phyloP scores from a whole-genome alignment of 345 rosid genomes.

The Eucalyptus decipiens region DNA sequence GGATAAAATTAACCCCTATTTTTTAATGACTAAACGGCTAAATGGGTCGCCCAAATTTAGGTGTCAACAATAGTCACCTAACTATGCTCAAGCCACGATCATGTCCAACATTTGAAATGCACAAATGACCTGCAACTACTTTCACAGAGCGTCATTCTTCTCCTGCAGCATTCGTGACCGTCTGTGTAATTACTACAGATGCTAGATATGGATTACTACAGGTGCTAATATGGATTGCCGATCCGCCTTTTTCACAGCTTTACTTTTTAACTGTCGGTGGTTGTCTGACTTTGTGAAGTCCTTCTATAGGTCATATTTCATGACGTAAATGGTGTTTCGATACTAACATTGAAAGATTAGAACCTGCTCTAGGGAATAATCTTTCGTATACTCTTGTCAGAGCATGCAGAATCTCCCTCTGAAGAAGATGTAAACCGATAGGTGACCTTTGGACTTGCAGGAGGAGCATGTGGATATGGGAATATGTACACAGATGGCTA shows the following conservation, averaged over 20 bases:
- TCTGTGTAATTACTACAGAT: not conserved
- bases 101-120: not conserved
- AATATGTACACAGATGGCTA: slow-evolving; percentile 58
- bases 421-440: not conserved
- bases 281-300: not conserved
- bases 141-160: not conserved
- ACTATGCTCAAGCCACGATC: not conserved
- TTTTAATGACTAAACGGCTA: too few species aligned
- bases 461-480: slow-evolving; percentile 85
- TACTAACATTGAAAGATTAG: not conserved
- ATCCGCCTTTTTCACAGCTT: not conserved
- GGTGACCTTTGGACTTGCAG: slow-evolving; percentile 9
- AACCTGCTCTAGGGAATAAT: not conserved
- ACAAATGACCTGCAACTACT: not conserved
- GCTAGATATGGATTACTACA: not conserved
- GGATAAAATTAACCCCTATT: too few species aligned
- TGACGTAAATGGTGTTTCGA: not conserved
- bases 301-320: not conserved
- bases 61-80: too few species aligned
- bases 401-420: not conserved
- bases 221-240: not conserved
- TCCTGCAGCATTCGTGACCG: not conserved
- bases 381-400: not conserved
- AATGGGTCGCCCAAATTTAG: too few species aligned
- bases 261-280: not conserved